Base-by-base conservation (phyloP, 257 asterid species). In the Haberlea rhodopensis region DNA sequence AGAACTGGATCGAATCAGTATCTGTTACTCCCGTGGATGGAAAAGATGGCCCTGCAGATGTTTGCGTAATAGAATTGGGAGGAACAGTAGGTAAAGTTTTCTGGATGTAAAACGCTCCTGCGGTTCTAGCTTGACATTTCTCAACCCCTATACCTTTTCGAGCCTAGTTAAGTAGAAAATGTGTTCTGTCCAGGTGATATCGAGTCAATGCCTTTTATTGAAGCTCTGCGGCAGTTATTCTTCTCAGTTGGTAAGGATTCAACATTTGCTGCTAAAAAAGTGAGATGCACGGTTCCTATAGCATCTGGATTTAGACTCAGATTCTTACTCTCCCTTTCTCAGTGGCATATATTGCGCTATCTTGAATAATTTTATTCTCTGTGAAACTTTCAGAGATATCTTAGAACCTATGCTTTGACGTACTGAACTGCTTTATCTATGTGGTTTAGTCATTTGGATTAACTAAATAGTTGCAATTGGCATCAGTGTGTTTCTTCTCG, bases 121-220 rank as follows among this genome's bases (percentile, higher is more conserved):
- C 34, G 3, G 31, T 60, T 8, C 40, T 43, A 37, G 23, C 10
- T 62, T 51, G 27, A 55, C 46, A 37, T 22, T 46, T 53, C 69
- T 69, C 48, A 13, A 28, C 26, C 25, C 18, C 48, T 22, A 28
- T 56, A 24, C 2, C 15, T 60, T 8, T 62, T 8, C 43, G 25
- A 58, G 48, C 23, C 23, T 57, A 48, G n/a, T 61, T 63, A 58
- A 49, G 46, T 69, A 25, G 32, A 10, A 60, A 16, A 26, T 4
- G 7, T 69, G 57, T 58, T 62, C 19, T 71, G 28, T 71, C 68
- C 69, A 92, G 99, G 99, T 81, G 99, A 92, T 77, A 92, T 92
- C 63, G 99, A 92, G 78, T 92, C 99, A 18, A 92, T 92, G 97
- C 97, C 99, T 32, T 92, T 92, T 73, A 82, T 92, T 72, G 99